These are phyloP conservation scores for Protomyces inundatus DNA, from an alignment of 1,139 yeast genomes.

Conservation along the genomic window DNA sequence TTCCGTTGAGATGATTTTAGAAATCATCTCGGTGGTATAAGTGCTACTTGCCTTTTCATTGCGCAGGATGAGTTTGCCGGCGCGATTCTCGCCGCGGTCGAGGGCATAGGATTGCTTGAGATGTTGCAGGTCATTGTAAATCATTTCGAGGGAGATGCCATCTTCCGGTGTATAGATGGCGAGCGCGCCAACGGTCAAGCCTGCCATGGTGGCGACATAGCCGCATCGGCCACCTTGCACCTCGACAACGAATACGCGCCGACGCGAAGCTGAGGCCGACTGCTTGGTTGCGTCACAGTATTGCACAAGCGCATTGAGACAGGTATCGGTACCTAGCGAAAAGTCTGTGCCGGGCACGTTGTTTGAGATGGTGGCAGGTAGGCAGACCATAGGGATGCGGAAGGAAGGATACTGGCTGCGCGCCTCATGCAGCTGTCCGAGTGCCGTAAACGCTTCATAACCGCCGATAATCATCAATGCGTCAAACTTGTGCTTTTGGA, in stretches of 20 bases:
- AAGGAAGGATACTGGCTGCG: constrained; percentile 76
- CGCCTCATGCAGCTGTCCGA: constrained; percentile 71
- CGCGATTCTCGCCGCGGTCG: constrained; percentile 76
- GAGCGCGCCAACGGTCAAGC: constrained; percentile 87
- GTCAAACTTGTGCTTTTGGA: constrained; percentile 76
- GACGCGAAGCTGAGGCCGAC: constrained; percentile 89
- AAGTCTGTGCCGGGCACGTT: constrained; percentile 97
- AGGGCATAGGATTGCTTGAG: constrained; percentile 62
- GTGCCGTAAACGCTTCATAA: constrained; percentile 82
- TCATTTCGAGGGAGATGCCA: constrained; percentile 63
- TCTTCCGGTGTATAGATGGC: constrained; percentile 92
- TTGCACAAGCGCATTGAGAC: constrained; percentile 79
- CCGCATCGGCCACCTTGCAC: constrained; percentile 98
- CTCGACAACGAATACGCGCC: constrained; percentile 91
- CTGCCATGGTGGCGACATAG: constrained; percentile 79
- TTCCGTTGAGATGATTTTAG: constrained; percentile 75
- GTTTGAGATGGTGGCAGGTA: constrained; percentile 95
- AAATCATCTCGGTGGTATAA: constrained; percentile 72
- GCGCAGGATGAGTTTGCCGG: constrained; percentile 80
- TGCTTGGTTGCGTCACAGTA: constrained; percentile 95
- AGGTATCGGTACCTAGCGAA: constrained; percentile 89
- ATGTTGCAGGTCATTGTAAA: constrained; percentile 70
- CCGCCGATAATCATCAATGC: constrained; percentile 92
- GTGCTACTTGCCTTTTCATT: constrained; percentile 81
- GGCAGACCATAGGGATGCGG: constrained; percentile 85